phyloP scores from a whole-genome alignment of 805 yeast genomes.

The Grigorovia yakushimaensis region DNA sequence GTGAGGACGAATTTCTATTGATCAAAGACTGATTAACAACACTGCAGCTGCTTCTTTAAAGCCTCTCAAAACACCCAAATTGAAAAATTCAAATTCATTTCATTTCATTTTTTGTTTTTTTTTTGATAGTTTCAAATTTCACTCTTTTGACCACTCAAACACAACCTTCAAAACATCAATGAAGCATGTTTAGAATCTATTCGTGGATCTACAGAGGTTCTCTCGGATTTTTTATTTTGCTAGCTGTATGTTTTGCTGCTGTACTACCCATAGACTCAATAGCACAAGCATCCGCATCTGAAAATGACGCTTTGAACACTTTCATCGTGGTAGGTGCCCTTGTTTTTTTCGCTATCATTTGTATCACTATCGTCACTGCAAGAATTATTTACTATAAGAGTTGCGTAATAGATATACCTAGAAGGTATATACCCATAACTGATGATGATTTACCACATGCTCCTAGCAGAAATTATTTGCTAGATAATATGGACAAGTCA shows the following conservation, averaged over 20 bases:
- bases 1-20: constrained; percentile 19
- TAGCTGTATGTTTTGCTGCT: constrained; percentile 49
- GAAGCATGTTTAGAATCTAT: not conserved
- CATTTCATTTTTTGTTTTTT: no score
- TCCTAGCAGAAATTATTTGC: constrained; percentile 33
- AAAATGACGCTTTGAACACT: constrained; percentile 63
- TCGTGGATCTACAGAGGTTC: constrained; percentile 14
- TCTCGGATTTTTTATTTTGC: constrained; percentile 16
- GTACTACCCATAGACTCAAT: constrained; percentile 78
- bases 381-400: constrained; percentile 51
- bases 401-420: constrained; percentile 67
- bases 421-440: constrained; percentile 60
- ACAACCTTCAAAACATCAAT: not conserved
- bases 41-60: no score
- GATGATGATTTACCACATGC: constrained; percentile 45
- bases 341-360: constrained; percentile 45
- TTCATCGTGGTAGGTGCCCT: constrained; percentile 70
- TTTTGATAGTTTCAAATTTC: no score
- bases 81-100: no score
- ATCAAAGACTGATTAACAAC: constrained; percentile 17
- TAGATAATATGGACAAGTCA: constrained; percentile 34
- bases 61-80: no score
- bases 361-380: constrained; percentile 43
- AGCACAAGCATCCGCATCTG: constrained; percentile 41
- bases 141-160: no score